Evolutionary conservation across 805 yeast species (phyloP), one percentile per base, ranked within the genome.

Genomic region (Hyphopichia homilentoma): DNA sequence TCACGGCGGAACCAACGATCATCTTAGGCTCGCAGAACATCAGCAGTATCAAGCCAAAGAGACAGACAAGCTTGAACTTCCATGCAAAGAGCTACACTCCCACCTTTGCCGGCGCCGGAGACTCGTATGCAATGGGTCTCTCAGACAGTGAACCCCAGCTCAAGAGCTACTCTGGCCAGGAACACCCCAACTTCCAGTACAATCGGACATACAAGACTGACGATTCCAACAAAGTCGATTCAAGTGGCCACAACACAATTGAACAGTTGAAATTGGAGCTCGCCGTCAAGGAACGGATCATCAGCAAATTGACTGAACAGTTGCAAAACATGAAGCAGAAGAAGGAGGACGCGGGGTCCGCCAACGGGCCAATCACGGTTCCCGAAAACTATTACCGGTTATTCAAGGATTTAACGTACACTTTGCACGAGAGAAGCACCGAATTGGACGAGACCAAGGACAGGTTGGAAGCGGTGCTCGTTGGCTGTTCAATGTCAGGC

Each of bases 381-480:
- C 80, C 81, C 3, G 46, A 48, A 4, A 63, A 59, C 24, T 50
- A 72, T 22, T 70, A 70, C 36, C 65, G 61, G 23, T 54, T 79
- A 16, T 78, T 76, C 39, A 59, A 58, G 28, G 73, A 65, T 40
- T 54, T 80, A 42, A 60, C 77, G 1, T 55, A 58, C 17, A 61
- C 75, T 8, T 61, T 80, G 36, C 60, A 65, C 23, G 67, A 70
- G 17, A 65, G 70, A 32, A 38, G 58, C 21, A 50, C 59, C 12
- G 86, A 84, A 44, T 61, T 81, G 34, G 68, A 70, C 16, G 83
- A 79, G 14, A 75, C 86, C 1, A 81, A 81, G 40, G 43, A 61
- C 11, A 66, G 82, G 43, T 59, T 85, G 29, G 94, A 85, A 46
- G 68, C 83, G 16, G 44, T 84, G 7, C 34, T 64, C n/a, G 62